Base-by-base conservation (phyloP, 805 yeast species). In the Cyberlindnera subsufficiens region DNA sequence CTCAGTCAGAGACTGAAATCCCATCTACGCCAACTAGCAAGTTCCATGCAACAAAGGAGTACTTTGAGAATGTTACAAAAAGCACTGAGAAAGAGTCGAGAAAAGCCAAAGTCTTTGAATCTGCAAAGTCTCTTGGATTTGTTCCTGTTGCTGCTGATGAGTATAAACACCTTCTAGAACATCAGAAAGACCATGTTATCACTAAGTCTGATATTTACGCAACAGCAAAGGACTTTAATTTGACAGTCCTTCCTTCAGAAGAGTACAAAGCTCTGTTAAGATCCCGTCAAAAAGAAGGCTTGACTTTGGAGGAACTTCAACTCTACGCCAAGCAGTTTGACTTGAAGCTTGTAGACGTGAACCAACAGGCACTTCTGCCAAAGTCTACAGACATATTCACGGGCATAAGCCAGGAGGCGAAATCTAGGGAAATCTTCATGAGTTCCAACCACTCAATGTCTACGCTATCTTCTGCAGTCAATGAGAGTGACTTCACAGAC, bases 231-330 rank as follows among this genome's bases (percentile, higher is more conserved):
- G 58, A 58, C 14, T 69, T 70, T 49, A 68, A 69, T 8, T 53
- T 75, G 39, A 63, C 70, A 3, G 69, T 75, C 1, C 47, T 75
- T 35, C 67, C 78, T 2, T 49, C 58, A 6, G 75, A 69, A 0
- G 78, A 74, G 42, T 74, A 70, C 49, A 60, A 58, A 37, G 42
- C 53, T 1, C 51, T 72, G 18, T 45, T 69, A 39, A 61, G 58
- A 34, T 59, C 53, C 15, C 58, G 55, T 37, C 48, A 46, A 37
- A 46, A 44, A 16, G 54, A 54, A n/a, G 52, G 52, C 5, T 22
- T 59, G 18, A 50, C 61, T 9, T 58, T 58, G 37, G 66, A 59
- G 2, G 63, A 59, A 14, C 40, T 71, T 16, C 55, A 59, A 35
- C 51, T 53, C 16, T 53, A 57, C 36, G 75, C 75, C 3, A 52